Base-by-base conservation (phyloP, 805 yeast genomes). In the Yarrowia deformans region DNA sequence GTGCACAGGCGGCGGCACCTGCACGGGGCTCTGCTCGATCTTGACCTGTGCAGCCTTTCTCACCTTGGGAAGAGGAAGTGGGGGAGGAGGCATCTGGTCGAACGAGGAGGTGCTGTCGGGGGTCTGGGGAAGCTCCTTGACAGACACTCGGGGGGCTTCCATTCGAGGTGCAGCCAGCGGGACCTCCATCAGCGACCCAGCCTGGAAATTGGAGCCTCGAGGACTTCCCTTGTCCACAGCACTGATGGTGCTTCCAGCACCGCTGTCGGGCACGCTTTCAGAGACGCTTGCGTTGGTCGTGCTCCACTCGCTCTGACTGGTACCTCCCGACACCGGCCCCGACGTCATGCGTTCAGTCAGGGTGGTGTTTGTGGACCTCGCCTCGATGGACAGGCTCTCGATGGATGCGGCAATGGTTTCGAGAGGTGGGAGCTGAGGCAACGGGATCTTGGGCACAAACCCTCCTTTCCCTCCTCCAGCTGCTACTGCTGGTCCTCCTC, bases 361-460 rank as follows among this genome's bases (percentile, higher is more conserved):
- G 2, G 52, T 43, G 13, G 66, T 34, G 42, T 34, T 32, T 10
- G 66, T 39, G 8, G 66, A 60, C 19, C 35, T 18, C 9, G 45
- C 52, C 19, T 45, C 52, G 14, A 60, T 60, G 29, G 50, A n/a
- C n/a, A 60, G 52, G 34, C 42, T 43, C 34, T 60, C 66, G 42
- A 60, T 45, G 34, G 66, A 43, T 14, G 50, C 66, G 12, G 66
- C 42, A 45, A 60, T 34, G 42, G 32, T 45, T 8, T 60, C 52
- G 18, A 60, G 52, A 45, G 66, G 52, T 4, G 66, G 66, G 32
- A 60, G 34, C 52, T 60, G 66, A 3, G 66, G 66, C 18, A 60
- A 43, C 9, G 66, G 66, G 18, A 60, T 60, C 52, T 45, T 60
- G 52, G 66, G 52, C 14, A 60, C 52, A 34, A 45, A 45, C 2